Base-by-base conservation (phyloP, 2,329 filamentous ascomycete species). In the Fusarium heterosporum region DNA sequence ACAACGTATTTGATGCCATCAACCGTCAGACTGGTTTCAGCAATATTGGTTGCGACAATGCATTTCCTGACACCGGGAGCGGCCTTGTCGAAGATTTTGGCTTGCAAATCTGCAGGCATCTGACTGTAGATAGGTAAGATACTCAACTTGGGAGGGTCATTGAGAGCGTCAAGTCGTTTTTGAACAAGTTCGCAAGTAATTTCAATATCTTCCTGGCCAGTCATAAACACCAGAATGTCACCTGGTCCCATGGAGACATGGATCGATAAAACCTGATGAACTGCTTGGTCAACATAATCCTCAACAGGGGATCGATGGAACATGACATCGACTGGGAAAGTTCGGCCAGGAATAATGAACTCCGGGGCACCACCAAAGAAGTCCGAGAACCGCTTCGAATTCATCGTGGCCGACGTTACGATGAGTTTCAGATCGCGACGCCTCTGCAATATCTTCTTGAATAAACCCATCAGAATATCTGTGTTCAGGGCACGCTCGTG, bases 1-100 rank as follows among this genome's bases (percentile, higher is more conserved):
- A 99, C 96, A 22, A 99, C 96, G 73, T 97, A 99, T 90, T 98
- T 98, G 79, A 99, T 99, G 69, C 96, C 96, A 75, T 99, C 96
- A 8, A 99, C 96, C 0, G 96, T 99, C 80, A 99, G 83, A 84
- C 93, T 97, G 0, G 96, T 99, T 78, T 99, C 96, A 3, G 96
- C 96, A 78, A 99, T 99, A 74, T 99, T 99, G 30, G 96, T 99
- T 1, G 96, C 96, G 39, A 99, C 95, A 67, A 99, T 97, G 73
- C 97, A 96, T 77, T 99, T 99, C 59, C 96, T 89, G 6, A 97
- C 94, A 2, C 96, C 96, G 1, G 94, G 91, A 4, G 92, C 84
- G 4, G 96, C 96, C 68, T 90, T 89, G 75, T 99, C 95, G 73
- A 99, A 99, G 68, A 99, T 99, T 79, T 96, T 98, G 61, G 96